These are phyloP conservation scores for Russula brevipes DNA, from an alignment of 768 basidiomycete species.

Conservation along the genomic window DNA sequence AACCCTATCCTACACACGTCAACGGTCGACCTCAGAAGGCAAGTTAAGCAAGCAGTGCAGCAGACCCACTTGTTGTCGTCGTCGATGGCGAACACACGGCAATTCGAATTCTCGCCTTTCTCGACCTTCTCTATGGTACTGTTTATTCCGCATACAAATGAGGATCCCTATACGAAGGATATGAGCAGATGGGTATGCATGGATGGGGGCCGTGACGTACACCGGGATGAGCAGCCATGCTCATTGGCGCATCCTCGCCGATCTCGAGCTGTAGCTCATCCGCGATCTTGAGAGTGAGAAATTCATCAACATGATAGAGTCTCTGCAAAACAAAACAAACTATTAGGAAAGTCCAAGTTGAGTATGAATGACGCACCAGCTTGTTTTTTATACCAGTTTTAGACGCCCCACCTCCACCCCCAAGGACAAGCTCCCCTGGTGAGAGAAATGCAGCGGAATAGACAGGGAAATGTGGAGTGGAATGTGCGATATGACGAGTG, in stretches of 20 bases:
- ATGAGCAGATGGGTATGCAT: background rate
- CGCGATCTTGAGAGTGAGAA: slow-evolving; percentile 49
- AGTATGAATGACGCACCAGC: slow-evolving; percentile 49
- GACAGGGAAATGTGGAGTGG: slow-evolving; percentile 80
- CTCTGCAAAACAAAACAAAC: slow-evolving; percentile 42
- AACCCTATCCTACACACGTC: slow-evolving; percentile 45
- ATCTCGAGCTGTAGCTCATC: slow-evolving; percentile 70
- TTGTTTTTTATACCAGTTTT: slow-evolving; percentile 92
- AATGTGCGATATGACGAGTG: slow-evolving; percentile 69
- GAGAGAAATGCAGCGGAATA: slow-evolving; percentile 81
- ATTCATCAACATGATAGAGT: slow-evolving; percentile 56
- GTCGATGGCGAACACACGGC: slow-evolving; percentile 58
- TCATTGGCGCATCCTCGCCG: slow-evolving; percentile 96
- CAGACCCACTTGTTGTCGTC: slow-evolving; percentile 52
- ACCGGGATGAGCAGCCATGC: slow-evolving; percentile 65
- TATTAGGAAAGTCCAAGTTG: background rate
- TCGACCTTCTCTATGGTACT: slow-evolving; percentile 58
- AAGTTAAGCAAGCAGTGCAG: background rate
- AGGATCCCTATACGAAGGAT: slow-evolving; percentile 37
- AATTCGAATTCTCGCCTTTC: slow-evolving; percentile 76
- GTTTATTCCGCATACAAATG: slow-evolving; percentile 82
- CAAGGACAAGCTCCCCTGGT: slow-evolving; percentile 67
- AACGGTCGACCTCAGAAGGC: background rate
- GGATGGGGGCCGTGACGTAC: slow-evolving; percentile 36
- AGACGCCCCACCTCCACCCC: slow-evolving; percentile 86